phyloP scores from a whole-genome alignment of 2,329 filamentous ascomycete genomes.

The Geosmithia flava region DNA sequence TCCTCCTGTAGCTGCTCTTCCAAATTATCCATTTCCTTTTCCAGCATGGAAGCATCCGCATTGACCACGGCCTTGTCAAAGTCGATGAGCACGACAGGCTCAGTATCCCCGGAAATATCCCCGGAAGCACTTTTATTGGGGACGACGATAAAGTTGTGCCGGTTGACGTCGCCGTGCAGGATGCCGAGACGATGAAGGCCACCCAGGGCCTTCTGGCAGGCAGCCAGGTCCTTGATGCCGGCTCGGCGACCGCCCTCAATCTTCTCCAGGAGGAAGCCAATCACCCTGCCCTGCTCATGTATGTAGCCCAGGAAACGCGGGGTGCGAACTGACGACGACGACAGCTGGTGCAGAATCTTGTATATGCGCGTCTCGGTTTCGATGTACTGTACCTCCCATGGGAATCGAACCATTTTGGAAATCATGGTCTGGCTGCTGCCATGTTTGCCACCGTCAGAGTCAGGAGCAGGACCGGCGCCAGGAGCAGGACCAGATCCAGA shows the following conservation, averaged over 20 bases:
- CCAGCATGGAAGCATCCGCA: no score
- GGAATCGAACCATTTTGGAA: slow-evolving; percentile 17
- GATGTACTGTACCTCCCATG: slow-evolving; percentile 16
- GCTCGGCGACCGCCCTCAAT: slow-evolving; percentile 16
- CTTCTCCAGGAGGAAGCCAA: slow-evolving; percentile 21
- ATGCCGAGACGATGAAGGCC: slow-evolving; percentile 14
- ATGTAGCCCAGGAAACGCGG: slow-evolving; percentile 21
- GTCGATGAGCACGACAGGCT: no score
- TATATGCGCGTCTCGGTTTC: slow-evolving; percentile 15
- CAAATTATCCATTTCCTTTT: no score
- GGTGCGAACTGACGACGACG: no score
- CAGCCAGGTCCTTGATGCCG: slow-evolving; percentile 11
- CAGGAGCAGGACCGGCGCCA: no score
- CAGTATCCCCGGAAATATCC: no score
- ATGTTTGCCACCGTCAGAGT: no score
- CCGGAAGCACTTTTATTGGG: no score
- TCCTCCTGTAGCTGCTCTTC: no score
- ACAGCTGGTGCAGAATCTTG: slow-evolving; percentile 9
- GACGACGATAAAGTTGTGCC: slow-evolving; percentile 20
- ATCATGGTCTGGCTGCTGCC: no score
- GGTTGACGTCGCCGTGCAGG: slow-evolving; percentile 22
- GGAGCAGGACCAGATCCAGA: background rate
- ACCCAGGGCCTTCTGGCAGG: slow-evolving; percentile 13
- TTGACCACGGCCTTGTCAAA: no score
- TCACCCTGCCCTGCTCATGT: slow-evolving; percentile 18